Evolutionary conservation across 495 filamentous ascomycete genomes (phyloP).

Genomic region (Xylaria cubensis): DNA sequence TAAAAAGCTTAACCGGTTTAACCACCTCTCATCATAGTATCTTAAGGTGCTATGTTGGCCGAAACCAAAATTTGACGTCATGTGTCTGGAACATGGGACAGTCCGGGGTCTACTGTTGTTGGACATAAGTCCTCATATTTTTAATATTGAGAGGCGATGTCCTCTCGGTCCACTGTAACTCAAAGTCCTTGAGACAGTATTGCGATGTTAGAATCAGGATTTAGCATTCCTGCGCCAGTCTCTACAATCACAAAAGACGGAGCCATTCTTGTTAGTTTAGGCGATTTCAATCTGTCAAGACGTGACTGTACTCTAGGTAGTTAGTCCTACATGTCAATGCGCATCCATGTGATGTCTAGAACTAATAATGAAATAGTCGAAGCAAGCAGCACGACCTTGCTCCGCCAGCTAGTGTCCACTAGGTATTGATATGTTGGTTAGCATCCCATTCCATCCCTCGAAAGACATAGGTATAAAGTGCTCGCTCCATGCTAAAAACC

Average conservation of each 20-base stretch:
- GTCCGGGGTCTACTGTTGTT: background rate
- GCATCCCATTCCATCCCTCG: background rate
- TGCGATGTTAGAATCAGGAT: background rate
- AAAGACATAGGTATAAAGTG: slow-evolving; percentile 16
- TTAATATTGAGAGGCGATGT: background rate
- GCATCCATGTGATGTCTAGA: background rate
- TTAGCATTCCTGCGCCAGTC: background rate
- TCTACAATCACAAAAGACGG: background rate
- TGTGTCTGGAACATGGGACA: background rate
- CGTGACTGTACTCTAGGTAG: background rate
- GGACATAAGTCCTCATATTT: background rate
- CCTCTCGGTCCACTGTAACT: background rate
- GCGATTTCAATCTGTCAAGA: background rate
- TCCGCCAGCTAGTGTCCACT: background rate
- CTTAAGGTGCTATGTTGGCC: background rate
- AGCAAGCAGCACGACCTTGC: background rate
- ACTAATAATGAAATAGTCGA: background rate
- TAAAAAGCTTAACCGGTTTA: background rate
- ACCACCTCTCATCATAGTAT: background rate
- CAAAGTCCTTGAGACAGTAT: background rate
- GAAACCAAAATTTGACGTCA: background rate
- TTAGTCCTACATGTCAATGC: background rate
- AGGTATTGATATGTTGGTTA: slow-evolving; percentile 13
- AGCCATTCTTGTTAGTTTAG: background rate
- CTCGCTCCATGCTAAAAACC: slow-evolving; percentile 18